Conservation (phyloP, 352 stramenopile genomes). For the Pythium brassicae region DNA sequence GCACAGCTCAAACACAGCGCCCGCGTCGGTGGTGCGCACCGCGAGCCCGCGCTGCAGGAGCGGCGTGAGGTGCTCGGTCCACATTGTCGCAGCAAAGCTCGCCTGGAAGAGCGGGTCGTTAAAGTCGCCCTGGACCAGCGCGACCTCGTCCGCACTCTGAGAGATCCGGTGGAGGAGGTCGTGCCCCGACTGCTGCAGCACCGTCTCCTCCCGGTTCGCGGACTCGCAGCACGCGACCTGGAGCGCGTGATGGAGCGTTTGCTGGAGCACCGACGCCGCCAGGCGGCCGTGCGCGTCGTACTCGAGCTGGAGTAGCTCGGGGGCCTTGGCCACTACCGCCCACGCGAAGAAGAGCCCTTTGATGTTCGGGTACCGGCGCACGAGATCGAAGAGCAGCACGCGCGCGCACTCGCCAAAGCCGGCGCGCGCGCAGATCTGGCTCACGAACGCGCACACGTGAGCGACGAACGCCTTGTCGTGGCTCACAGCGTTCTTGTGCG, state of each 20-base stretch:
- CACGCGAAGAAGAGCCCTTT: conserved; percentile 35
- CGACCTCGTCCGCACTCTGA: too few species aligned
- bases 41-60: conserved; percentile 23
- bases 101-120: too few species aligned
- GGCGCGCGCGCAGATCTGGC: conserved; percentile 24
- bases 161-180: too few species aligned
- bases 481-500: conserved; percentile 10
- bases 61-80: conserved; percentile 25
- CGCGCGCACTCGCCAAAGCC: conserved; percentile 20
- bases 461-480: conserved; percentile 38
- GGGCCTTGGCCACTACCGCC: conserved; percentile 30
- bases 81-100: conserved; percentile 9
- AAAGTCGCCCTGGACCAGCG: too few species aligned
- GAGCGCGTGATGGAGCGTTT: conserved; percentile 26
- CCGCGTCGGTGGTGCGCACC: neutral
- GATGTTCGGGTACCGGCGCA: conserved; percentile 35
- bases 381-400: conserved; percentile 41
- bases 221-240: conserved; percentile 16
- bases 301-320: conserved; percentile 23
- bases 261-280: conserved; percentile 13
- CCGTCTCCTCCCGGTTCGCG: too few species aligned
- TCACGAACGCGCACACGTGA: conserved; percentile 35
- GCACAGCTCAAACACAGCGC: conserved; percentile 1
- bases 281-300: conserved; percentile 26
- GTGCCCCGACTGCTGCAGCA: too few species aligned